A percentile compares a stretch with the other conserved stretches of the same genome.
Conservation (phyloP, 2,329 filamentous ascomycete genomes). For the Epichloe festucae region DNA sequence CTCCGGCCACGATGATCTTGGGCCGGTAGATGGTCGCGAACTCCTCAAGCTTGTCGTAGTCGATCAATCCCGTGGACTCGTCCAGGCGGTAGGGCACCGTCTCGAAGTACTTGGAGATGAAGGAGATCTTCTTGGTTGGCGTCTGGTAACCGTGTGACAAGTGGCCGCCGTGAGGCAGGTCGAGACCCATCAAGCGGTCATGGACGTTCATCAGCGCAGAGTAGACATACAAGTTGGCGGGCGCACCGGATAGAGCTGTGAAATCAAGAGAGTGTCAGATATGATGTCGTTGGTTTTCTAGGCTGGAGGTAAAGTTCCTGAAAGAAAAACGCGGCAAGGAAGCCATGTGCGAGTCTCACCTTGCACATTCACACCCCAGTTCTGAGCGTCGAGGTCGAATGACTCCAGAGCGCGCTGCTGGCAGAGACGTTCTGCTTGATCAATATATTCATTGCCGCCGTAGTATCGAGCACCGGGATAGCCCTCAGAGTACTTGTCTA, state of each 20-base stretch:
- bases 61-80: slow-evolving; percentile 82
- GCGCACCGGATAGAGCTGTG: slow-evolving; percentile 65
- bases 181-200: slow-evolving; percentile 92
- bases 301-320: too few relatives aligned
- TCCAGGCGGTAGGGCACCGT: slow-evolving; percentile 90
- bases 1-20: slow-evolving; percentile 89
- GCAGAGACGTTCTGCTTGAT: slow-evolving; percentile 77
- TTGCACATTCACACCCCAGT: slow-evolving; percentile 97
- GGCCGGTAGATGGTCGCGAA: slow-evolving; percentile 81
- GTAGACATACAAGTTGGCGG: slow-evolving; percentile 82
- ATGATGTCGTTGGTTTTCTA: background rate
- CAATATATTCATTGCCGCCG: slow-evolving; percentile 92
- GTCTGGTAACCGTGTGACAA: slow-evolving; percentile 96
- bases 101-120: slow-evolving; percentile 97
- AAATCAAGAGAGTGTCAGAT: background rate
- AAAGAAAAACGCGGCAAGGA: too few relatives aligned
- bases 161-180: slow-evolving; percentile 92
- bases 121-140: slow-evolving; percentile 88
- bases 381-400: slow-evolving; percentile 67
- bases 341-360: slow-evolving; percentile 32
- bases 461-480: slow-evolving; percentile 96
- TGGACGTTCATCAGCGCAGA: slow-evolving; percentile 86
- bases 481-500: slow-evolving; percentile 96
- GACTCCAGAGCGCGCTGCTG: slow-evolving; percentile 82
- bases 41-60: slow-evolving; percentile 86